Base-by-base conservation (phyloP, 2,329 filamentous ascomycete species). In the Fusarium subglutinans region DNA sequence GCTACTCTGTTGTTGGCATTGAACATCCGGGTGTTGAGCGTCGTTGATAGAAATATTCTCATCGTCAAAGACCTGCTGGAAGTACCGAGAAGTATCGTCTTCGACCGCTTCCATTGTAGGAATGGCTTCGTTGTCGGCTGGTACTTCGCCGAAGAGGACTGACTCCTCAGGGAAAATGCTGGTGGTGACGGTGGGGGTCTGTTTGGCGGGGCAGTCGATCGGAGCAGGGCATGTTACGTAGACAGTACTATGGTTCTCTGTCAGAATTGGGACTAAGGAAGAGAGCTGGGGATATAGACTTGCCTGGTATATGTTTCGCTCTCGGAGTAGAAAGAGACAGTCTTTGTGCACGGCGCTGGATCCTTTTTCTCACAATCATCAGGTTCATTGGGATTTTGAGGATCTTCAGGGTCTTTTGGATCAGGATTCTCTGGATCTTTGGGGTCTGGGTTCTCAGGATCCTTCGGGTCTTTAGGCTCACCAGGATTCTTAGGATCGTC, bases 1-100 rank as follows among this genome's bases (percentile, higher is more conserved):
- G 13, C 15, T 30, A 11, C 60, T 63, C 20, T 47, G 33, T 4
- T 40, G 28, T 22, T 58, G 51, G 13, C 60, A 63, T 12, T 58
- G 20, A 30, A 63, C 60, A 22, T 63, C 60, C 2, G 60, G 51
- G 11, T 63, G 60, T 14, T 45, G 51, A 26, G 51, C 60, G 4
- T 63, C 60, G 4, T 63, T 63, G 11, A 63, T 63, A 8, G 60
- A 63, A 10, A 63, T 63, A 6, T 63, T 63, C 1, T 63, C 60
- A 9, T 63, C 60, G 2, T 63, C 60, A 18, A 63, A 63, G 8
- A 63, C 51, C 3, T 58, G 33, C 10, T 63, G 60, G 4, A 63
- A 63, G 10, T 63, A 58, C 1, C 26, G 40, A 13, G 40, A 38
- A 8, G 60, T 63, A 2, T 63, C 60, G 10, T 63, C 60, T 8